Evolutionary conservation across 176 grass and related monocot genomes (phyloP).

Genomic region (Raddia guianensis): DNA sequence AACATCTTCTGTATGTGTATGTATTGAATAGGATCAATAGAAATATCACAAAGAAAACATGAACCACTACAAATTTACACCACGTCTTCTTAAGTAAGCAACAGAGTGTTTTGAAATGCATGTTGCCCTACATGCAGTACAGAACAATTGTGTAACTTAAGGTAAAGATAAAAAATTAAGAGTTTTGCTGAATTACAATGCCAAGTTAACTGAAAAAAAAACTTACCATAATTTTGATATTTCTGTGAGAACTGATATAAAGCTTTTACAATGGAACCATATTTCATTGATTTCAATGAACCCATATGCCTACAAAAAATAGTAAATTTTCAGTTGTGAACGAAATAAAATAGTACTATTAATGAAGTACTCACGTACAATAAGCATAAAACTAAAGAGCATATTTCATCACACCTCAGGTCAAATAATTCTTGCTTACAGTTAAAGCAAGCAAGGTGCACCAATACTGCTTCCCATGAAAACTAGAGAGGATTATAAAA

Average conservation of each 20-base stretch:
- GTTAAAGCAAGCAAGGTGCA: background rate
- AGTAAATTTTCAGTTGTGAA: background rate
- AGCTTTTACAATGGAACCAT: slow-evolving; percentile 60
- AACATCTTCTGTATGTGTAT: background rate
- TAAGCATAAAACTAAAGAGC: slow-evolving; percentile 24
- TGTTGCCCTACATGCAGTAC: background rate
- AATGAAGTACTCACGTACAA: background rate
- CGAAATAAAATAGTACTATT: slow-evolving; percentile 2
- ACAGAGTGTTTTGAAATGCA: background rate
- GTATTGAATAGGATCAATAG: background rate
- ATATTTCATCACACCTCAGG: background rate
- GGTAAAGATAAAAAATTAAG: background rate
- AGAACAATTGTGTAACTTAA: slow-evolving; percentile 1
- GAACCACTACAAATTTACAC: background rate
- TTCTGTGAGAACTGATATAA: slow-evolving; percentile 69
- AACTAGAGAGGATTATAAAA: background rate
- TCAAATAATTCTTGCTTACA: slow-evolving; percentile 16
- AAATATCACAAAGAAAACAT: background rate
- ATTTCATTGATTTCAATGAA: slow-evolving; percentile 52
- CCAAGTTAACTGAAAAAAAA: background rate
- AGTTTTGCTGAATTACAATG: background rate
- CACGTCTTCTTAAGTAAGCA: background rate
- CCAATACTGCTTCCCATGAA: background rate
- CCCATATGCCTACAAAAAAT: slow-evolving; percentile 64
- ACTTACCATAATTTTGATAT: slow-evolving; percentile 74